Evolutionary conservation across 2,329 filamentous ascomycete genomes (phyloP).

Genomic region (Aspergillus novoparasiticus): DNA sequence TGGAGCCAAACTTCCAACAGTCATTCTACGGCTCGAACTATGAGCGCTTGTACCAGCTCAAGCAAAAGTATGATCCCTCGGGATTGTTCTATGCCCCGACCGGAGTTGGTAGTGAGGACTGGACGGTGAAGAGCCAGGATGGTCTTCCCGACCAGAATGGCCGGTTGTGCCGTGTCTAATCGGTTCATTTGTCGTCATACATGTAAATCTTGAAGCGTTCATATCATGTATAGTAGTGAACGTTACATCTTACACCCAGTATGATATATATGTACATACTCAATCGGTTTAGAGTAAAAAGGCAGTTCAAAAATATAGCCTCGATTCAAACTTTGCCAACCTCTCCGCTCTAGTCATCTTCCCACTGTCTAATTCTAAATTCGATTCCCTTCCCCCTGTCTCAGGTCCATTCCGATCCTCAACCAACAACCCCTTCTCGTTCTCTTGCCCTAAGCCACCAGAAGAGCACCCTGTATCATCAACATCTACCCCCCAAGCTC

Average conservation of each 20-base stretch:
- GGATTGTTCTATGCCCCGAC: conserved; percentile 53
- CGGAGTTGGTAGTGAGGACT: conserved; percentile 58
- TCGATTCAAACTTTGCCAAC: background rate
- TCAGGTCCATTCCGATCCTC: background rate
- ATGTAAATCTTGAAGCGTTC: too few species aligned
- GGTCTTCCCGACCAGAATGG: conserved; percentile 38
- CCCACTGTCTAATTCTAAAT: background rate
- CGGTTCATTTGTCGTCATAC: background rate
- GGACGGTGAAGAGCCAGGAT: conserved; percentile 42
- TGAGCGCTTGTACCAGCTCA: conserved; percentile 40
- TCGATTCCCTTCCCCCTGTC: background rate
- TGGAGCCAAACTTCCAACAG: conserved; percentile 35
- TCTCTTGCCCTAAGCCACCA: background rate
- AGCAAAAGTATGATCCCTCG: conserved; percentile 55
- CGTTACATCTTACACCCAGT: background rate
- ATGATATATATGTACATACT: background rate
- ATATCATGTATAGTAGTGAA: background rate
- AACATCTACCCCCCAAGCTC: background rate
- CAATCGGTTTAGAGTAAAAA: background rate
- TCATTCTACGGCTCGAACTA: conserved; percentile 36
- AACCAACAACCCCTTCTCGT: background rate
- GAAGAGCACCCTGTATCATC: background rate
- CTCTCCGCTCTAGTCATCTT: conserved; percentile 3
- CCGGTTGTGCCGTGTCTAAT: conserved; percentile 41
- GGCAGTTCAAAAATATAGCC: conserved; percentile 6